phyloP scores from a whole-genome alignment of 495 filamentous ascomycete genomes.

The Haplographium delicatum region DNA sequence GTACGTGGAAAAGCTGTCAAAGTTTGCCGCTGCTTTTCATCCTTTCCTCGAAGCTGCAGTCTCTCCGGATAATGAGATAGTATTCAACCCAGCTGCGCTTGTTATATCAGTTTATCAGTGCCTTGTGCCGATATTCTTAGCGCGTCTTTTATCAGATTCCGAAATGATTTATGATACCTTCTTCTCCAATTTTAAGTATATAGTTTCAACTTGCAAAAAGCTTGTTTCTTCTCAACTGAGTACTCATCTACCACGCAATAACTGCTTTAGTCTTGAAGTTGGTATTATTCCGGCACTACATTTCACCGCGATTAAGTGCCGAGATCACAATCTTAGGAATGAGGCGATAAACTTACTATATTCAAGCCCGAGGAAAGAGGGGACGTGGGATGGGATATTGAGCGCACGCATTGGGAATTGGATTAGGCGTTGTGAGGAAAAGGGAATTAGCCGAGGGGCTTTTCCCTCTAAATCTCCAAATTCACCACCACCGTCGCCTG shows the following conservation, averaged over 20 bases:
- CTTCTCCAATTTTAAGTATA: conserved; percentile 12
- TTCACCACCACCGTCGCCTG: background rate
- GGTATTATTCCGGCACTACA: conserved; percentile 34
- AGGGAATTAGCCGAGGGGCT: background rate
- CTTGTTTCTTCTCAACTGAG: background rate
- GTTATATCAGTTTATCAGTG: conserved; percentile 10
- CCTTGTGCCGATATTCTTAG: background rate
- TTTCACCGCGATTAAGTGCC: conserved; percentile 34
- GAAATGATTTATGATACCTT: conserved; percentile 17
- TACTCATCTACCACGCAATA: background rate
- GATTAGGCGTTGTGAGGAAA: conserved; percentile 12
- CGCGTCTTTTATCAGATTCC: background rate
- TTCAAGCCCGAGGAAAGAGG: conserved; percentile 36
- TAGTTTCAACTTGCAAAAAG: conserved; percentile 4
- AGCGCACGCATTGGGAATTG: conserved; percentile 6
- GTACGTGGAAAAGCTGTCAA: background rate
- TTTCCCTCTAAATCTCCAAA: no score
- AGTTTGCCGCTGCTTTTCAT: conserved; percentile 8
- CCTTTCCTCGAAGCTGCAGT: conserved; percentile 10
- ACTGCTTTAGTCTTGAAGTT: conserved; percentile 58
- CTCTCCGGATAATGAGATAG: background rate
- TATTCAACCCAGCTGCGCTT: conserved; percentile 7
- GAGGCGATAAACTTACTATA: conserved; percentile 35
- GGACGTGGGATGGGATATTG: conserved; percentile 34
- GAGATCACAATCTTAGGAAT: conserved; percentile 36